A percentile compares a stretch with the other conserved stretches of the same genome.
phyloP scores from a whole-genome alignment of 345 rosid species.

The Carallia brachiata region DNA sequence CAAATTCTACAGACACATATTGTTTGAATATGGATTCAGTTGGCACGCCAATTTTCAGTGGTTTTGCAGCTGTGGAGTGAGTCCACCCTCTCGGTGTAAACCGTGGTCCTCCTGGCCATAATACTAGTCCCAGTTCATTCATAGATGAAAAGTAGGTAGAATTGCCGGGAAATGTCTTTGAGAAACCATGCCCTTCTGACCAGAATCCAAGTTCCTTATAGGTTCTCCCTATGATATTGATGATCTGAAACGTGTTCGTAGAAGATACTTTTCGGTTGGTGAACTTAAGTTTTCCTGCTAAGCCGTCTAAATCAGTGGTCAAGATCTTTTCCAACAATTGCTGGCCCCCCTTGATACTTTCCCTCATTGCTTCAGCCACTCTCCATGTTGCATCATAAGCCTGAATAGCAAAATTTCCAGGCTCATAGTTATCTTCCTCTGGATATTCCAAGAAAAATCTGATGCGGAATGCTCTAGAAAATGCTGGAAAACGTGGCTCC shows the following conservation, averaged over 20 bases:
- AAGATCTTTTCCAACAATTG: constrained; percentile 2
- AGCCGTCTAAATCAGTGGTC: constrained; percentile 13
- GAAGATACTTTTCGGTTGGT: constrained; percentile 8
- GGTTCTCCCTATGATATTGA: constrained; percentile 25
- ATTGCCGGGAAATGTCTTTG: not conserved
- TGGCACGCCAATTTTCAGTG: constrained; percentile 27
- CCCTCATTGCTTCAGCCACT: constrained; percentile 13
- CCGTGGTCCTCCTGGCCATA: constrained; percentile 29
- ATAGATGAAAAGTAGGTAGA: constrained; percentile 4
- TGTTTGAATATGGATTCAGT: not conserved
- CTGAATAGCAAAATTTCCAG: constrained; percentile 20
- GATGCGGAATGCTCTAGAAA: constrained; percentile 8
- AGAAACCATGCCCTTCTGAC: constrained; percentile 24
- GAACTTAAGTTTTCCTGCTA: constrained; percentile 19
- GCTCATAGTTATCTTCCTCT: constrained; percentile 21
- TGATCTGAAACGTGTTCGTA: constrained; percentile 5
- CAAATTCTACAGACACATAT: constrained; percentile 4
- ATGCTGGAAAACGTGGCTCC: not conserved
- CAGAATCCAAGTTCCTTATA: constrained; percentile 29
- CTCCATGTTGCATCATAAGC: constrained; percentile 26
- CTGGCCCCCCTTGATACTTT: not conserved
- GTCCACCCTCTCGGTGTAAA: constrained; percentile 28
- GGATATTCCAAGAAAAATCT: constrained; percentile 15
- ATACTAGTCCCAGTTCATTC: constrained; percentile 17
- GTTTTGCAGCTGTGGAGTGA: not conserved